phyloP scores from a whole-genome alignment of 2,329 filamentous ascomycete genomes.

The Rhynchosporium secalis region DNA sequence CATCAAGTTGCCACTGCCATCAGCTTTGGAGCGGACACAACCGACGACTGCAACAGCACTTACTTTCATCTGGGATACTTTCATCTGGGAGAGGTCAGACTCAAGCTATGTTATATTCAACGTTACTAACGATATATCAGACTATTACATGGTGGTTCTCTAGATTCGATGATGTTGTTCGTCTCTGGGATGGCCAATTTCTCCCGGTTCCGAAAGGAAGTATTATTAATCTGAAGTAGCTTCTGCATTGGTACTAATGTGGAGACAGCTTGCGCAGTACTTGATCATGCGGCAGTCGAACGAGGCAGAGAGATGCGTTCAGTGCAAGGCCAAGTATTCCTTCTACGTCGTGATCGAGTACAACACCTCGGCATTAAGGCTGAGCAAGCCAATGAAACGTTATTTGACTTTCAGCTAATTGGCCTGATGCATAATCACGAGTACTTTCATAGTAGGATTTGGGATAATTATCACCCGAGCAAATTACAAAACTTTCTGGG shows the following conservation, averaged over 20 bases:
- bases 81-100: slow-evolving; percentile 7
- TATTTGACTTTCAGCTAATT: too few species aligned
- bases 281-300: background rate
- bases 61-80: slow-evolving; percentile 8
- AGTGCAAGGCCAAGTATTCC: too few species aligned
- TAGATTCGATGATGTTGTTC: slow-evolving; percentile 14
- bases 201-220: slow-evolving; percentile 14
- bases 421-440: too few species aligned
- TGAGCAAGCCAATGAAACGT: too few species aligned
- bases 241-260: background rate
- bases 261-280: background rate
- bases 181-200: slow-evolving; percentile 15
- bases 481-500: too few species aligned
- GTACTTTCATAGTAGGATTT: too few species aligned
- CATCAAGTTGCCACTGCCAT: slow-evolving; percentile 18
- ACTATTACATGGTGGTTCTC: slow-evolving; percentile 22
- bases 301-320: too few species aligned
- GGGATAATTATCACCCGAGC: too few species aligned
- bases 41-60: slow-evolving; percentile 6
- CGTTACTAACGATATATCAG: slow-evolving; percentile 14
- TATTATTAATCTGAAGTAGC: slow-evolving; percentile 15
- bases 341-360: too few species aligned
- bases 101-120: slow-evolving; percentile 5
- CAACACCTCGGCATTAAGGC: too few species aligned
- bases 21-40: slow-evolving; percentile 12